A percentile compares a stretch with the other conserved stretches of the same genome.
Evolutionary conservation across 257 asterid genomes (phyloP).

Genomic region (Hygrophila difformis): DNA sequence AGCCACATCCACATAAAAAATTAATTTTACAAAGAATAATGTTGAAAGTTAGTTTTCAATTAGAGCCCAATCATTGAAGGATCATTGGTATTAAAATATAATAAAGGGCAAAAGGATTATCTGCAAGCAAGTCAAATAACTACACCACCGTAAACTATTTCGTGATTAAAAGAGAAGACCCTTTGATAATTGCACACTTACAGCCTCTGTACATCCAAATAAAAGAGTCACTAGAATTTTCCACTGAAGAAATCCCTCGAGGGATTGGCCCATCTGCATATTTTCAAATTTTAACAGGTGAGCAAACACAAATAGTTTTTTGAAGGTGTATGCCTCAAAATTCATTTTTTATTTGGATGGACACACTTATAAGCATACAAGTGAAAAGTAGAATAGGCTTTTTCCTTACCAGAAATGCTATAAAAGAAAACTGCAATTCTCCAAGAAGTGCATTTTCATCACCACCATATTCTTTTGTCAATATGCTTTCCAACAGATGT

Average conservation of each 20-base stretch:
- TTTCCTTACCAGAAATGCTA: conserved; percentile 73
- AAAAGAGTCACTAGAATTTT: conserved; percentile 65
- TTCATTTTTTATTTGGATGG: conserved; percentile 2
- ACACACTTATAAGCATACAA: background rate
- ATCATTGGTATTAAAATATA: conserved; percentile 7
- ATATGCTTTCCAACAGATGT: conserved; percentile 57
- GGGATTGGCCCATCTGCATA: conserved; percentile 97
- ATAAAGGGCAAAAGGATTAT: too few relatives aligned
- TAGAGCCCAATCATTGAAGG: conserved; percentile 5
- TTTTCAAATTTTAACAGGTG: conserved; percentile 12
- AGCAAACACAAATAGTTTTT: background rate
- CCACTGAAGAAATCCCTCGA: conserved; percentile 93
- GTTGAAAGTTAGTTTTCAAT: background rate
- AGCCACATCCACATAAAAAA: conserved; percentile 2
- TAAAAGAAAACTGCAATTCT: conserved; percentile 85
- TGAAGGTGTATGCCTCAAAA: conserved; percentile 3
- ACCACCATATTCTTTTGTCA: conserved; percentile 61
- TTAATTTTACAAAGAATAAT: background rate
- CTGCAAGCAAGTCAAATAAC: too few relatives aligned
- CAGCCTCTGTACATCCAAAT: conserved; percentile 84
- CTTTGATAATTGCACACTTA: too few relatives aligned
- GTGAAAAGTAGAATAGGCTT: conserved; percentile 3
- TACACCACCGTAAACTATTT: too few relatives aligned
- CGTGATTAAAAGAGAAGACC: too few relatives aligned
- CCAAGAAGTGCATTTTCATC: conserved; percentile 73